phyloP scores from a whole-genome alignment of 805 yeast species.

The Starmerella geochares region DNA sequence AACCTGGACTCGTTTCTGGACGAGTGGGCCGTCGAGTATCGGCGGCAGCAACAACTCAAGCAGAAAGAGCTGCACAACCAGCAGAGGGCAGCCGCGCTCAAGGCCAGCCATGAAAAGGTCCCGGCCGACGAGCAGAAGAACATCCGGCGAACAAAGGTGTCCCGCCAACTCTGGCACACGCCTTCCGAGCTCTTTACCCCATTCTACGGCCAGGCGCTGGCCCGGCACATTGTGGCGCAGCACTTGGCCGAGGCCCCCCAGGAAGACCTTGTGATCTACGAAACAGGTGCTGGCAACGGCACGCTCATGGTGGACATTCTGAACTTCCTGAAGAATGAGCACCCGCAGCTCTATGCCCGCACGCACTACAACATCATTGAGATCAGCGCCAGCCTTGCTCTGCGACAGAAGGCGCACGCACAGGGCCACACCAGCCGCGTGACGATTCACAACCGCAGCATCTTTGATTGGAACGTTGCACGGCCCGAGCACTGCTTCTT shows the following conservation, averaged over 20 bases:
- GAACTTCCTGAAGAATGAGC: slow-evolving; percentile 48
- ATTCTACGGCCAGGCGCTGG: slow-evolving; percentile 74
- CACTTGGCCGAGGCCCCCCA: slow-evolving; percentile 50
- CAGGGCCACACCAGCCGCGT: slow-evolving; percentile 47
- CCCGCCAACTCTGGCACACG: slow-evolving; percentile 70
- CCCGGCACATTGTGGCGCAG: slow-evolving; percentile 56
- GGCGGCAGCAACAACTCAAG: slow-evolving; percentile 13
- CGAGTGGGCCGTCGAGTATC: slow-evolving; percentile 55
- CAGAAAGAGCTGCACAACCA: background rate
- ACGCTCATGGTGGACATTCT: slow-evolving; percentile 69
- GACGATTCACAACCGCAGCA: slow-evolving; percentile 60
- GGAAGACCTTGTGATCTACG: slow-evolving; percentile 67
- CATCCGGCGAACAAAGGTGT: slow-evolving; percentile 11
- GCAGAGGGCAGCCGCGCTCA: no score
- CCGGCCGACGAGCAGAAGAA: slow-evolving; percentile 11
- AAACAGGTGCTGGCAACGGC: slow-evolving; percentile 86
- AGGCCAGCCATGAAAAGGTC: background rate
- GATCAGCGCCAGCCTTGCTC: slow-evolving; percentile 52
- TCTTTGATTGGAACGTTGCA: slow-evolving; percentile 58
- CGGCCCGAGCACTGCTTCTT: slow-evolving; percentile 63
- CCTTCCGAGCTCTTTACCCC: slow-evolving; percentile 81
- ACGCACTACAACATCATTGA: slow-evolving; percentile 66
- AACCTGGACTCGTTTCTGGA: slow-evolving; percentile 63
- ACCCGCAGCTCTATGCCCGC: slow-evolving; percentile 63
- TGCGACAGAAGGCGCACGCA: slow-evolving; percentile 30